Evolutionary conservation across 2,329 filamentous ascomycete genomes (phyloP).

Genomic region (Fusarium mangiferae): DNA sequence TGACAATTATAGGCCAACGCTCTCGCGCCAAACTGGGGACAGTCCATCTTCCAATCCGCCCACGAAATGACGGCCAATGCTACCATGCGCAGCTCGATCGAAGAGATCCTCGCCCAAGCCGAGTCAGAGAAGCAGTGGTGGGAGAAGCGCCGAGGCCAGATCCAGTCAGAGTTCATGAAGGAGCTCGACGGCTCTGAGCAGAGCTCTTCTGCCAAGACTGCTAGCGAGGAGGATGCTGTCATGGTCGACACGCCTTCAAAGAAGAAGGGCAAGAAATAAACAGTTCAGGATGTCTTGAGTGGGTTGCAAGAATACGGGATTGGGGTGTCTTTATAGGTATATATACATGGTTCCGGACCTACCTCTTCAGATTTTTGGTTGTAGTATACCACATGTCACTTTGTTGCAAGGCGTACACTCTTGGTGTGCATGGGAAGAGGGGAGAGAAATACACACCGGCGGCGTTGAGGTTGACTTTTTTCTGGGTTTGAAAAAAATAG

Average conservation of each 20-base stretch:
- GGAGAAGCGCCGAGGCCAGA: slow-evolving; percentile 81
- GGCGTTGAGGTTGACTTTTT: slow-evolving; percentile 27
- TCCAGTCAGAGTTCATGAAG: slow-evolving; percentile 82
- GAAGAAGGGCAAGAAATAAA: slow-evolving; percentile 63
- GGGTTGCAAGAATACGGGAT: background rate
- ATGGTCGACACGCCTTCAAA: slow-evolving; percentile 74
- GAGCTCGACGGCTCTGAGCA: slow-evolving; percentile 77
- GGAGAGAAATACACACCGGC: slow-evolving; percentile 9
- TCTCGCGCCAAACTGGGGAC: slow-evolving; percentile 88
- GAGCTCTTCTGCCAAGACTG: slow-evolving; percentile 52
- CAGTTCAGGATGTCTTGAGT: background rate
- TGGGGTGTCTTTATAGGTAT: background rate
- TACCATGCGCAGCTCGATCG: slow-evolving; percentile 77
- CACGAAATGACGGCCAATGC: slow-evolving; percentile 94
- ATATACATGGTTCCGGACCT: background rate
- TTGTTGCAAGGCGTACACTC: slow-evolving; percentile 5
- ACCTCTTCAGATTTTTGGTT: slow-evolving; percentile 1
- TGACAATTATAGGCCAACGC: slow-evolving; percentile 78
- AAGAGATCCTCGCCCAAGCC: slow-evolving; percentile 77
- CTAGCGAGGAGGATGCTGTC: slow-evolving; percentile 65
- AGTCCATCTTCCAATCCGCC: slow-evolving; percentile 95
- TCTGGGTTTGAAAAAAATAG: slow-evolving; percentile 8
- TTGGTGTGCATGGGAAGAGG: background rate
- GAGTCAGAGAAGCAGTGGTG: slow-evolving; percentile 88
- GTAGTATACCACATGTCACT: slow-evolving; percentile 15